These are phyloP conservation scores for Dissophora globulifera DNA, from an alignment of 192 early-diverging fungal species.

Conservation along the genomic window DNA sequence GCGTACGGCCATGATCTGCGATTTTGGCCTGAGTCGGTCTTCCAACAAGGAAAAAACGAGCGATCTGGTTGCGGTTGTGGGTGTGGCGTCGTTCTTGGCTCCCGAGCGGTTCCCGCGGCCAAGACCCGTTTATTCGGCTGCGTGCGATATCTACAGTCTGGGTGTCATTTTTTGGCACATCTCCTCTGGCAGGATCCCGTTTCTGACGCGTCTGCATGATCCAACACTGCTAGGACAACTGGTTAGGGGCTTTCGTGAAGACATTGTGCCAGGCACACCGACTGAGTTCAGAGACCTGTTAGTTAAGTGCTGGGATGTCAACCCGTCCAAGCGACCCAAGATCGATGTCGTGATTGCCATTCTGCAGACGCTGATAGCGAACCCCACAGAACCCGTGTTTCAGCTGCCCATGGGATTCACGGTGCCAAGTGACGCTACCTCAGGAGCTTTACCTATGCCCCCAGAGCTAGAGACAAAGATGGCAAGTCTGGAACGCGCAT, in stretches of 20 bases:
- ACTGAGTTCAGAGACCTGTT: conserved; percentile 51
- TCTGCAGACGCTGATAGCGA: conserved; percentile 41
- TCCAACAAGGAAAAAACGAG: conserved; percentile 27
- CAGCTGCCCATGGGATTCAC: conserved; percentile 22
- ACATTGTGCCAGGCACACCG: conserved; percentile 52
- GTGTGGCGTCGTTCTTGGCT: conserved; percentile 47
- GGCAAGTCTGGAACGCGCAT: conserved; percentile 42
- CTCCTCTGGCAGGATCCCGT: conserved; percentile 54
- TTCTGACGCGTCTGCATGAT: conserved; percentile 45
- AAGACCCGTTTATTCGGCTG: conserved; percentile 44
- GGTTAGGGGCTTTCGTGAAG: conserved; percentile 48
- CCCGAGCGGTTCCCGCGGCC: conserved; percentile 38
- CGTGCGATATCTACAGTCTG: conserved; percentile 57
- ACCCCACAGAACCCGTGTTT: conserved; percentile 26
- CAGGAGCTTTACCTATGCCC: conserved; percentile 34
- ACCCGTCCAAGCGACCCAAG: conserved; percentile 41
- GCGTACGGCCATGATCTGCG: conserved; percentile 49
- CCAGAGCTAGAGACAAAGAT: conserved; percentile 37
- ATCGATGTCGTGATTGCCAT: conserved; percentile 55
- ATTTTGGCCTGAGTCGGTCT: conserved; percentile 50
- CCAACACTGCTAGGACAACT: conserved; percentile 41
- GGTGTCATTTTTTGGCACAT: conserved; percentile 61
- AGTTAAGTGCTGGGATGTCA: conserved; percentile 52
- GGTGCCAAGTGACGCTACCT: conserved; percentile 35
- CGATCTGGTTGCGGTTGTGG: conserved; percentile 31